Conservation (phyloP, 352 stramenopile species). For the Phytopythium ostracodes region DNA sequence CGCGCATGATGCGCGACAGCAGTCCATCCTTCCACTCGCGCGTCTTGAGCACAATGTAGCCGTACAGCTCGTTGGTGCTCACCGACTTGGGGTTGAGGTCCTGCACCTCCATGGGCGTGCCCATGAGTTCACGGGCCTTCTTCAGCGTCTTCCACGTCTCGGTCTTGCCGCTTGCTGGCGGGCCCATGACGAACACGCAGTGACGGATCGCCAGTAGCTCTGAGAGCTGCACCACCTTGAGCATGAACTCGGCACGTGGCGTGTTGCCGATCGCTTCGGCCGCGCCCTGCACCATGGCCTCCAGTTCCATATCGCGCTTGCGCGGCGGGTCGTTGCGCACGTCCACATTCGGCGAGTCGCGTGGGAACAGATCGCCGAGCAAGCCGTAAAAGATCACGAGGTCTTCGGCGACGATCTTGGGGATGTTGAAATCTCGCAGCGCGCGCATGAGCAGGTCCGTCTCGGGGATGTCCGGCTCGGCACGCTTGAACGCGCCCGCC, state of each 20-base stretch:
- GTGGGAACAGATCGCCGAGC: constrained; percentile 93
- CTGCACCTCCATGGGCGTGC: constrained; percentile 85
- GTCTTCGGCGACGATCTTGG: constrained; percentile 95
- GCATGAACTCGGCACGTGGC: constrained; percentile 80
- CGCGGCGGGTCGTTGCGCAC: constrained; percentile 89
- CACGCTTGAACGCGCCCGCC: constrained; percentile 92
- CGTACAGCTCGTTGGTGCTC: constrained; percentile 95
- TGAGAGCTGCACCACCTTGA: constrained; percentile 95
- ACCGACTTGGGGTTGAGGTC: constrained; percentile 96
- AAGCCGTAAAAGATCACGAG: constrained; percentile 95
- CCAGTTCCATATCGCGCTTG: constrained; percentile 91
- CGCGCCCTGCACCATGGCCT: constrained; percentile 85
- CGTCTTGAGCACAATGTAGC: constrained; percentile 94
- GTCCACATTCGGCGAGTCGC: constrained; percentile 78
- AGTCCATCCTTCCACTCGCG: constrained; percentile 96
- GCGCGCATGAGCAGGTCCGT: constrained; percentile 94
- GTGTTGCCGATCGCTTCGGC: constrained; percentile 80
- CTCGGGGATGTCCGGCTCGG: constrained; percentile 91
- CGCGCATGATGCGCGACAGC: constrained; percentile 94
- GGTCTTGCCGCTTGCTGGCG: constrained; percentile 92
- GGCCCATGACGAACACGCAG: constrained; percentile 96
- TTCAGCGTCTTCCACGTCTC: constrained; percentile 94
- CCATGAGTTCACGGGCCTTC: constrained; percentile 86
- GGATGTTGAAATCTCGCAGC: constrained; percentile 96
- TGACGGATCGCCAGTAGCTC: constrained; percentile 95